These are phyloP conservation scores for Barbatosphaeria neglecta DNA, from an alignment of 495 filamentous ascomycete genomes.

Conservation along the genomic window DNA sequence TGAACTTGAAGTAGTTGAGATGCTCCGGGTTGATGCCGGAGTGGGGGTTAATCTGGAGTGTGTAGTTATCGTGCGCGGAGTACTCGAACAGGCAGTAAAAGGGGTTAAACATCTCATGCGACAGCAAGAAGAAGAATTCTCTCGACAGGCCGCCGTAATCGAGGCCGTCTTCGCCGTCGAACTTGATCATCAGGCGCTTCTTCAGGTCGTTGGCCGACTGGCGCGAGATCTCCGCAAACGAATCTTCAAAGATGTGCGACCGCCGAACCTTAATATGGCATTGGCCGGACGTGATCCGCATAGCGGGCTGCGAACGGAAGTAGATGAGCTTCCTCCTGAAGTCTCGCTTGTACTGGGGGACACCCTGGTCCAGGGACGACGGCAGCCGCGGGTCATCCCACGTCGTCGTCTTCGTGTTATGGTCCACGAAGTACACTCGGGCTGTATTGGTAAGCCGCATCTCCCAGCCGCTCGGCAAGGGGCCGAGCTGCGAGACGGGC, in stretches of 20 bases:
- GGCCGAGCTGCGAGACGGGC: conserved; percentile 94
- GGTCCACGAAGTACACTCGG: conserved; percentile 95
- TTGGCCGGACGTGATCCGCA: conserved; percentile 89
- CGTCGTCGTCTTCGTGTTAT: conserved; percentile 99
- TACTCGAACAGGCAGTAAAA: conserved; percentile 99
- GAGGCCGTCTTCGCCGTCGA: conserved; percentile 94
- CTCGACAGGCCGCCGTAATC: conserved; percentile 97
- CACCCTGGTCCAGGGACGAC: conserved; percentile 94
- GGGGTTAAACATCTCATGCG: conserved; percentile 99
- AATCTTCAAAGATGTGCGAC: conserved; percentile 96
- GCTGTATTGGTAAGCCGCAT: conserved; percentile 98
- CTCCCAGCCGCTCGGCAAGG: conserved; percentile 95
- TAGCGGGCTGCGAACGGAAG: conserved; percentile 94
- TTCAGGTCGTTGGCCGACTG: conserved; percentile 94
- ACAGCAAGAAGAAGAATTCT: conserved; percentile 99
- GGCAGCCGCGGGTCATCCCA: conserved; percentile 96
- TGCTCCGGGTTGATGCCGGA: conserved; percentile 99
- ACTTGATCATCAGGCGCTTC: conserved; percentile 99
- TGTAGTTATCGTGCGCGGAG: conserved; percentile 99
- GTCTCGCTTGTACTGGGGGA: conserved; percentile 98
- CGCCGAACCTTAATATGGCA: conserved; percentile 96
- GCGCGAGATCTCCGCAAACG: conserved; percentile 94
- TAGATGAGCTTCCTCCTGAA: conserved; percentile 97
- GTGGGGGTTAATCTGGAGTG: conserved; percentile 98
- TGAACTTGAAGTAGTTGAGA: conserved; percentile 99